Evolutionary conservation across 208 protist genomes (phyloP).

Genomic region (Acanthamoeba royreba): DNA sequence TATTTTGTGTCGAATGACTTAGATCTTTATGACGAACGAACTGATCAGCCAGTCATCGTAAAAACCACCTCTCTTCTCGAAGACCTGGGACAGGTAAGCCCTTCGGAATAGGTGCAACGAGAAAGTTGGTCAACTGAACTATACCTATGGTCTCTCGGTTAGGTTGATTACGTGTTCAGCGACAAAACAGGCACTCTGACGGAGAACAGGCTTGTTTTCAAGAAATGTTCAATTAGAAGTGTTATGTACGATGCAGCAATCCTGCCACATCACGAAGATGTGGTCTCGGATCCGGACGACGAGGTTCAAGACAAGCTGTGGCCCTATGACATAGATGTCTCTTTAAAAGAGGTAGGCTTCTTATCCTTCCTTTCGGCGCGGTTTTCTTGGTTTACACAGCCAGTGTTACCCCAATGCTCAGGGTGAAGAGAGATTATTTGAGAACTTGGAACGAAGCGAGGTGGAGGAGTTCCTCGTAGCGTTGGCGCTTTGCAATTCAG

Average conservation of each 20-base stretch:
- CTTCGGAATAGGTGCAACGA: neutral
- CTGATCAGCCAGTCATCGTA: slow-evolving; percentile 64
- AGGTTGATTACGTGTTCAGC: slow-evolving; percentile 52
- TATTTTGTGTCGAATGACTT: slow-evolving; percentile 40
- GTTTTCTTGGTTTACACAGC: no score
- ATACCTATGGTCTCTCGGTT: slow-evolving; percentile 71
- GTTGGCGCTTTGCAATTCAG: neutral
- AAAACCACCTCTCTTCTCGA: slow-evolving; percentile 82
- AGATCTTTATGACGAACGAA: slow-evolving; percentile 59
- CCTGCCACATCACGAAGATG: no score
- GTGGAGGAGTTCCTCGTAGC: neutral
- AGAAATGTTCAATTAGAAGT: slow-evolving; percentile 70
- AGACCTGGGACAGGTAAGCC: slow-evolving; percentile 72
- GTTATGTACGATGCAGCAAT: slow-evolving; percentile 43
- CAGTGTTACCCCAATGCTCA: no score
- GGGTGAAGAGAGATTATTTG: no score
- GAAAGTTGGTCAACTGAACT: no score
- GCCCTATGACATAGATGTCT: no score
- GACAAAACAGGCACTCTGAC: slow-evolving; percentile 91
- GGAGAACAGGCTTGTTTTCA: slow-evolving; percentile 83
- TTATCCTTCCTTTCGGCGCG: no score
- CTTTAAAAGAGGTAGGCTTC: no score
- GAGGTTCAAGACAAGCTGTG: no score
- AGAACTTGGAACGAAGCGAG: no score
- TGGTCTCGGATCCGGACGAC: no score